Percentiles rank a stretch among this genome's conserved stretches.
Evolutionary conservation across 306 rosid species (phyloP).

Genomic region (Rosa chinensis): DNA sequence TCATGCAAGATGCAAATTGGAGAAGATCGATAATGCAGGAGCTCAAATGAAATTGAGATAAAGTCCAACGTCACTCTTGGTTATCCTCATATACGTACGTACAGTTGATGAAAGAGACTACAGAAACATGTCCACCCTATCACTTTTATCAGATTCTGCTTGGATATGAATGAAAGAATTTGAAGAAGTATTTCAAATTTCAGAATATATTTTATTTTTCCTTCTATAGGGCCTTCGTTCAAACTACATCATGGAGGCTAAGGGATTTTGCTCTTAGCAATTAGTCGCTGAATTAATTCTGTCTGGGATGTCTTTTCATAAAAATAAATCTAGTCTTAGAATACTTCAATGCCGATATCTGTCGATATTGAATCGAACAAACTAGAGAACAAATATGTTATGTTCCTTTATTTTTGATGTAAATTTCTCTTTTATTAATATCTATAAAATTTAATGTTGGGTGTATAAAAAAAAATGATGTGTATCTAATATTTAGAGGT

Average conservation of each 20-base stretch:
- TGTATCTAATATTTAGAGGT: too few relatives aligned
- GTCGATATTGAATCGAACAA: slow-evolving; percentile 82
- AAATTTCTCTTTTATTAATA: too few relatives aligned
- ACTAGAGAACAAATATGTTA: slow-evolving; percentile 86
- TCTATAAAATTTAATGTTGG: too few relatives aligned
- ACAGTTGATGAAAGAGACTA: too few relatives aligned
- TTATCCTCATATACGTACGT: too few relatives aligned
- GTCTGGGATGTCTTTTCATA: background rate
- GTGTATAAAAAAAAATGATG: too few relatives aligned
- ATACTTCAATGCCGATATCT: slow-evolving; percentile 51
- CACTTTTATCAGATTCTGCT: background rate
- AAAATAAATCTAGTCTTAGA: background rate
- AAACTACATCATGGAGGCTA: background rate
- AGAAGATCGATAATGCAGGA: background rate
- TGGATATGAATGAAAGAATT: background rate
- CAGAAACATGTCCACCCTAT: too few relatives aligned
- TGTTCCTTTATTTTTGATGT: too few relatives aligned
- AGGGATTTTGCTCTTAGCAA: background rate
- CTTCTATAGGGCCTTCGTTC: background rate
- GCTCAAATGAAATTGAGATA: background rate
- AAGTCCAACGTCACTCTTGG: background rate
- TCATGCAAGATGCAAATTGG: background rate
- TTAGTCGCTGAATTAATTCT: background rate
- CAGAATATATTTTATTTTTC: background rate
- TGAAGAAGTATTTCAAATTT: background rate